A percentile compares a stretch with the other conserved stretches of the same genome.
Conservation (phyloP, 2,329 filamentous ascomycete genomes). For the Fusarium anguioides region DNA sequence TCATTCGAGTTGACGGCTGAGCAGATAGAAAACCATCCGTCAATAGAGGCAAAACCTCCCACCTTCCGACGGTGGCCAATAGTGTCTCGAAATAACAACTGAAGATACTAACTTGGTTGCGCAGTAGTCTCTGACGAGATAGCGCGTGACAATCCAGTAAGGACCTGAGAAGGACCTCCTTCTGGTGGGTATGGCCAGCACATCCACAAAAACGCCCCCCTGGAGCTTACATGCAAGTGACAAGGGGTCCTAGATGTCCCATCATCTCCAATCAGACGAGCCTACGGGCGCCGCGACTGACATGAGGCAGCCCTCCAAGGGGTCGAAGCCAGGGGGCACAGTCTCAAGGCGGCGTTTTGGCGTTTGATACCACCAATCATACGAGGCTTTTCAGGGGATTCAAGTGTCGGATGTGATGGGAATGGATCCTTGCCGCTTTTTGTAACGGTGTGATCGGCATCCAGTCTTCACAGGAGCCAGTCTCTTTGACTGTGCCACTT, state of each 20-base stretch:
- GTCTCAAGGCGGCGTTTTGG: slow-evolving; percentile 36
- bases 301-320: slow-evolving; percentile 36
- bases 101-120: slow-evolving; percentile 36
- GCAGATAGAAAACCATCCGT: slow-evolving; percentile 1
- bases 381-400: slow-evolving; percentile 37
- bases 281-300: slow-evolving; percentile 42
- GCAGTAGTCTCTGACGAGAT: slow-evolving; percentile 41
- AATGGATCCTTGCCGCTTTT: slow-evolving; percentile 38
- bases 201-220: slow-evolving; percentile 25
- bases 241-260: slow-evolving; percentile 22
- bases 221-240: slow-evolving; percentile 31
- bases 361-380: slow-evolving; percentile 42
- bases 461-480: slow-evolving; percentile 18
- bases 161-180: slow-evolving; percentile 33
- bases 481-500: slow-evolving; percentile 30
- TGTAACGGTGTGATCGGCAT: slow-evolving; percentile 43
- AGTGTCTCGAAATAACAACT: slow-evolving; percentile 26
- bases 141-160: slow-evolving; percentile 43
- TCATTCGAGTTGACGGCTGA: not conserved
- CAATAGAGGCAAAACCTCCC: slow-evolving; percentile 23
- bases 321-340: slow-evolving; percentile 26
- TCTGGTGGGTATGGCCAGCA: slow-evolving; percentile 33
- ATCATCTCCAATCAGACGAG: slow-evolving; percentile 36
- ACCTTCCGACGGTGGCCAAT: slow-evolving; percentile 31
- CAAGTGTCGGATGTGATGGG: slow-evolving; percentile 34